Evolutionary conservation across 1,139 yeast species (phyloP).

Genomic region (Lodderomyces oxycetoniae): DNA sequence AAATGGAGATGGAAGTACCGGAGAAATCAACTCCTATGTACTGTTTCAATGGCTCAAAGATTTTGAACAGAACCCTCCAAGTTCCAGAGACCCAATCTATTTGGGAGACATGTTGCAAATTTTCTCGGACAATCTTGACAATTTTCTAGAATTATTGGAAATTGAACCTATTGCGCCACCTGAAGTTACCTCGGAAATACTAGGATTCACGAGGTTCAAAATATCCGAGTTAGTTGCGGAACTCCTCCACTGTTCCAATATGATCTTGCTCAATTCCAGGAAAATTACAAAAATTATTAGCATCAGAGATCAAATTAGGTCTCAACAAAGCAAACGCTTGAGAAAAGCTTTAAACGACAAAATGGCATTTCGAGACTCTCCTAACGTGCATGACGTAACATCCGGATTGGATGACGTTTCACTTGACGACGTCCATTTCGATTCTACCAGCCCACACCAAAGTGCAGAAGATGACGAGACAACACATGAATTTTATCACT

Average conservation of each 20-base stretch:
- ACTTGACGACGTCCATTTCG: slow-evolving; percentile 28
- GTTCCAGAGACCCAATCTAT: slow-evolving; percentile 43
- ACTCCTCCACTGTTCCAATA: slow-evolving; percentile 45
- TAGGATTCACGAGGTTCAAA: slow-evolving; percentile 43
- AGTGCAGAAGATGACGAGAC: slow-evolving; percentile 6
- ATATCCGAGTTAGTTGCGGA: slow-evolving; percentile 45
- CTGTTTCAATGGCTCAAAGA: slow-evolving; percentile 48
- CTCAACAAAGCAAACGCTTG: slow-evolving; percentile 28
- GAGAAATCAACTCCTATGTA: slow-evolving; percentile 39
- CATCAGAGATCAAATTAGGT: slow-evolving; percentile 35
- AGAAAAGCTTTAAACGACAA: slow-evolving; percentile 33
- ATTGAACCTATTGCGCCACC: slow-evolving; percentile 25
- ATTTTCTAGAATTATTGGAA: slow-evolving; percentile 28
- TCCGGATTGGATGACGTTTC: slow-evolving; percentile 38
- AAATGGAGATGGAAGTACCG: slow-evolving; percentile 28
- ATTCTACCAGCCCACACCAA: neutral
- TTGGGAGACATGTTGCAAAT: slow-evolving; percentile 42
- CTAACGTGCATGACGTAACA: slow-evolving; percentile 24
- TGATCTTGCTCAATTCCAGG: slow-evolving; percentile 42
- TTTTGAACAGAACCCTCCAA: slow-evolving; percentile 47
- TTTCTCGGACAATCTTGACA: slow-evolving; percentile 36
- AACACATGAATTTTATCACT: slow-evolving; percentile 11
- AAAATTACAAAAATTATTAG: slow-evolving; percentile 33
- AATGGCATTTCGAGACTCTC: slow-evolving; percentile 15
- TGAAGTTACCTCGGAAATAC: slow-evolving; percentile 16